A percentile compares a stretch with the other conserved stretches of the same genome.
phyloP scores from a whole-genome alignment of 108 stramenopile genomes.

The Skeletonema grethae region DNA sequence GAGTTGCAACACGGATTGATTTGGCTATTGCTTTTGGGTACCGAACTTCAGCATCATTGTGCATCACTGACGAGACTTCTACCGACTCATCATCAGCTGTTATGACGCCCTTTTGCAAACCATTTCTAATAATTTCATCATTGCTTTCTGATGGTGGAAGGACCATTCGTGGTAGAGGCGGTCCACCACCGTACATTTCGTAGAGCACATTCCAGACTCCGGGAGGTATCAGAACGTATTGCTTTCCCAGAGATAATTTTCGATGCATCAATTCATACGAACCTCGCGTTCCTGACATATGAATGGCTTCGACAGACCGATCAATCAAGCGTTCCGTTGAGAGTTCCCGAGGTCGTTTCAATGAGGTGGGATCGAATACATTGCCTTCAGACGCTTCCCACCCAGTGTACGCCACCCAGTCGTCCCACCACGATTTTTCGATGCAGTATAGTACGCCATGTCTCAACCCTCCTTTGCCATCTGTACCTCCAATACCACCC shows the following conservation, averaged over 20 bases:
- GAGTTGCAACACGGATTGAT: constrained; percentile 64
- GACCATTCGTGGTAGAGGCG: constrained; percentile 86
- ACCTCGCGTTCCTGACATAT: constrained; percentile 68
- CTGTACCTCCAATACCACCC: constrained; percentile 83
- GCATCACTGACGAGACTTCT: constrained; percentile 26
- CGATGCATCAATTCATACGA: constrained; percentile 78
- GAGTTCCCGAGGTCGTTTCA: constrained; percentile 63
- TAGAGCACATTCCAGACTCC: constrained; percentile 88
- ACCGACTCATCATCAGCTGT: constrained; percentile 25
- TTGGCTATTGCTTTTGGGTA: constrained; percentile 57
- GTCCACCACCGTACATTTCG: constrained; percentile 87
- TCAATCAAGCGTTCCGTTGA: constrained; percentile 71
- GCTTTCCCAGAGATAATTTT: constrained; percentile 22
- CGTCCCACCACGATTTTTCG: constrained; percentile 81
- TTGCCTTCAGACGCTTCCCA: constrained; percentile 57
- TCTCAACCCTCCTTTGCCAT: constrained; percentile 76
- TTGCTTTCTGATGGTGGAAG: constrained; percentile 32
- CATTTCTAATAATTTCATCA: constrained; percentile 7
- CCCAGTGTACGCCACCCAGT: constrained; percentile 75
- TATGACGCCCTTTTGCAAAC: constrained; percentile 9
- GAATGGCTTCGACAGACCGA: constrained; percentile 49
- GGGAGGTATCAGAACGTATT: constrained; percentile 80
- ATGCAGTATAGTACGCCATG: constrained; percentile 82
- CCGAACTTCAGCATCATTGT: not conserved
- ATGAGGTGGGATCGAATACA: constrained; percentile 10